A percentile compares a stretch with the other conserved stretches of the same genome.
phyloP scores from a whole-genome alignment of 2,329 filamentous ascomycete species.

The Diaporthe sp. region DNA sequence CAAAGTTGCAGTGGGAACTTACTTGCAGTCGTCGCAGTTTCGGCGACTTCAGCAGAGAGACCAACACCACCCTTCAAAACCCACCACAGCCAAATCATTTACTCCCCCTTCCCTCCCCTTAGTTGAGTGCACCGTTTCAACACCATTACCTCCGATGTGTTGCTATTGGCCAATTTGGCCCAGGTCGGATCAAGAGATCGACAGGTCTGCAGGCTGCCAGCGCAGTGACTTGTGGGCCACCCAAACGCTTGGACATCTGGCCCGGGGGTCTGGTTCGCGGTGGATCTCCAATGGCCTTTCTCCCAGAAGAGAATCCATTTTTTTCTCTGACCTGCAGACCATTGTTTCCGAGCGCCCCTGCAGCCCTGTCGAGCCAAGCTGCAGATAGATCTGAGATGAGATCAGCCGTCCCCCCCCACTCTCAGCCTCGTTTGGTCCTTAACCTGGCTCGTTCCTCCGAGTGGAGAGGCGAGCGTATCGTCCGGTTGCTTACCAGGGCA shows the following conservation, averaged over 20 bases:
- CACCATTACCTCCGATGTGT: neutral
- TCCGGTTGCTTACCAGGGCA: constrained; percentile 2
- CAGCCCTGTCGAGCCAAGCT: constrained; percentile 24
- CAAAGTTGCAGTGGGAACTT: neutral
- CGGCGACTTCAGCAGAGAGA: neutral
- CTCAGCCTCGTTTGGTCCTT: constrained; percentile 35
- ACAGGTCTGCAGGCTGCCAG: constrained; percentile 24
- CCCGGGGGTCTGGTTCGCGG: constrained; percentile 23
- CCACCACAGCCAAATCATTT: neutral
- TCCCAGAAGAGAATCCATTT: constrained; percentile 34
- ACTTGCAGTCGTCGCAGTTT: neutral
- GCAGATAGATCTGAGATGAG: constrained; percentile 37
- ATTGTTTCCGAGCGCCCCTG: constrained; percentile 34
- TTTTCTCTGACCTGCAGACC: constrained; percentile 13
- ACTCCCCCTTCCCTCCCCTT: neutral
- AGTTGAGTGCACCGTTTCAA: neutral
- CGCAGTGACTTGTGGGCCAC: constrained; percentile 36
- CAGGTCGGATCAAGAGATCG: constrained; percentile 5
- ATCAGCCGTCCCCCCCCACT: constrained; percentile 38
- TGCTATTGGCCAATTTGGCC: constrained; percentile 5
- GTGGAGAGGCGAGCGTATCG: constrained; percentile 22
- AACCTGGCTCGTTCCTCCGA: constrained; percentile 21
- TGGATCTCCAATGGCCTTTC: constrained; percentile 40
- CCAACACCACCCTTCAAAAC: neutral
- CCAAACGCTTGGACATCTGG: constrained; percentile 10